phyloP scores from a whole-genome alignment of 441 rosid genomes.

The Codiaeum variegatum region DNA sequence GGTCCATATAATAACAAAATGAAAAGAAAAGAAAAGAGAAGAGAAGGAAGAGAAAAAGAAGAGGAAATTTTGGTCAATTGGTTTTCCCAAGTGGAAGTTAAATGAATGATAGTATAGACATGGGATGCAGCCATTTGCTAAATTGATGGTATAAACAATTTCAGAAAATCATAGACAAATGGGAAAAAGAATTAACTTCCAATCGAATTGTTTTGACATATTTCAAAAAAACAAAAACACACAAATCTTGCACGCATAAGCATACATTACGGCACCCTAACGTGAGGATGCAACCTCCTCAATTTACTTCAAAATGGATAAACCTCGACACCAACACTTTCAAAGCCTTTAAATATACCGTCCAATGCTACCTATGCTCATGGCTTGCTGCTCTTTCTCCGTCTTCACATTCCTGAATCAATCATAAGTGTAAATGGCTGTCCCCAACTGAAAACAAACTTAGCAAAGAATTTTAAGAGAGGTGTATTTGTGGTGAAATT shows the following conservation, averaged over 20 bases:
- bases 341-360: slow-evolving; percentile 20
- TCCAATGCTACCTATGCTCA: slow-evolving; percentile 20
- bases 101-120: not conserved
- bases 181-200: slow-evolving; percentile 16
- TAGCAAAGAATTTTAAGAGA: too few relatives aligned
- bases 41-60: too few relatives aligned
- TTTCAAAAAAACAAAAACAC: slow-evolving; percentile 28
- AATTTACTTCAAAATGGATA: slow-evolving; percentile 23
- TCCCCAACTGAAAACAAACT: not conserved
- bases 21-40: not conserved
- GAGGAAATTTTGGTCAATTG: not conserved
- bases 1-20: not conserved
- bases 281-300: slow-evolving; percentile 19
- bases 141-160: slow-evolving; percentile 18
- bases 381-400: slow-evolving; percentile 24
- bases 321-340: slow-evolving; percentile 28
- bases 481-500: too few relatives aligned
- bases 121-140: not conserved
- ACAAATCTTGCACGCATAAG: slow-evolving; percentile 28
- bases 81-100: too few relatives aligned
- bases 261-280: slow-evolving; percentile 11
- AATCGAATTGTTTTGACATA: slow-evolving; percentile 25
- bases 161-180: slow-evolving; percentile 9
- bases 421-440: not conserved
- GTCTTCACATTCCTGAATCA: slow-evolving; percentile 28